Percentiles rank a stretch among this genome's conserved stretches.
Evolutionary conservation across 176 grass and related monocot genomes (phyloP).

Genomic region (Thalia dealbata): DNA sequence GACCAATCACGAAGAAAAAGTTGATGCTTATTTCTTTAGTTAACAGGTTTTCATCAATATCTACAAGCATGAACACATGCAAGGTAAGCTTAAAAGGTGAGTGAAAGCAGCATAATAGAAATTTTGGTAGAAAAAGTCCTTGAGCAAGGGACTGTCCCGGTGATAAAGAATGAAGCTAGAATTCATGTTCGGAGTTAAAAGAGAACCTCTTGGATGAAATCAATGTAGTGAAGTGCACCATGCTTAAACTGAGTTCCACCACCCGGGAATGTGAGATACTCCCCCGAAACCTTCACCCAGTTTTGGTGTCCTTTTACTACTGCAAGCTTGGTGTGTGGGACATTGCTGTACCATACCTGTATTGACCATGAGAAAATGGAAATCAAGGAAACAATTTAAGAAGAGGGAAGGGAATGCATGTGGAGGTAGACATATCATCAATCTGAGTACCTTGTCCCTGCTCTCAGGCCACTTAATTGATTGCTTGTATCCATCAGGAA

Average conservation of each 20-base stretch:
- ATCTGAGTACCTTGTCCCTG: conserved; percentile 53
- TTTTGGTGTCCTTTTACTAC: conserved; percentile 81
- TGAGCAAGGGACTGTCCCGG: too few relatives aligned
- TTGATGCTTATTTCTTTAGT: too few relatives aligned
- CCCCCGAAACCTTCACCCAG: conserved; percentile 71
- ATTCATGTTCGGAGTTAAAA: background rate
- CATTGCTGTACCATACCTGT: conserved; percentile 81
- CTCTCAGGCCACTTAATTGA: conserved; percentile 61
- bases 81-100: too few relatives aligned
- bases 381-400: background rate
- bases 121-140: too few relatives aligned
- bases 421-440: background rate
- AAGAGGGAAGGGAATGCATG: background rate
- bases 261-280: conserved; percentile 59
- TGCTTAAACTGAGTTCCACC: conserved; percentile 86
- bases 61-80: too few relatives aligned
- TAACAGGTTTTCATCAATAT: too few relatives aligned
- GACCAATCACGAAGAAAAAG: too few relatives aligned
- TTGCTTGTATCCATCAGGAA: conserved; percentile 44
- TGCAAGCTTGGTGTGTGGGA: conserved; percentile 69
- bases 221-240: conserved; percentile 71
- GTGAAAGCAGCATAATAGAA: too few relatives aligned
- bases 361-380: background rate
- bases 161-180: background rate
- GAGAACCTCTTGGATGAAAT: conserved; percentile 60